Percentiles rank a stretch among this genome's conserved stretches.
These are phyloP conservation scores for Schizothecium vesticola DNA, from an alignment of 495 filamentous ascomycete genomes.

Conservation along the genomic window DNA sequence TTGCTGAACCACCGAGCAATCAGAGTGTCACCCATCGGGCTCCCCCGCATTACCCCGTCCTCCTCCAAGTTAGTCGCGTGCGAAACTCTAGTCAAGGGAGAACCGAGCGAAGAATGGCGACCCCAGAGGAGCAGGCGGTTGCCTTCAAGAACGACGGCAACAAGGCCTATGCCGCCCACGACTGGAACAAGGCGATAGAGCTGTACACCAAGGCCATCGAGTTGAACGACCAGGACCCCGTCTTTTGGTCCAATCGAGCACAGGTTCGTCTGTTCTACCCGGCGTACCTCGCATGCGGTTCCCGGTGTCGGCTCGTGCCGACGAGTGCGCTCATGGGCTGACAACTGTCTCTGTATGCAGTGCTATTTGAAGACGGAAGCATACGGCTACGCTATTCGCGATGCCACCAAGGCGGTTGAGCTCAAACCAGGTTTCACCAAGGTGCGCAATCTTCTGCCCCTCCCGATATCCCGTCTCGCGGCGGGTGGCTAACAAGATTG, in stretches of 20 bases:
- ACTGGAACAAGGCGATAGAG: slow-evolving; percentile 81
- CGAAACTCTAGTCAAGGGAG: background rate
- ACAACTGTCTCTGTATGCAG: slow-evolving; percentile 37
- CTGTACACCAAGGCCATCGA: slow-evolving; percentile 90
- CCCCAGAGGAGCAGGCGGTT: slow-evolving; percentile 54
- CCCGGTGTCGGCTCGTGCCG: background rate
- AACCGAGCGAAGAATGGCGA: slow-evolving; percentile 23
- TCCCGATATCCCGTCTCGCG: background rate
- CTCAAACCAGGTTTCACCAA: slow-evolving; percentile 83
- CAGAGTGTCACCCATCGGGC: background rate
- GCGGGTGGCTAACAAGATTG: slow-evolving; percentile 4
- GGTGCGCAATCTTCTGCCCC: slow-evolving; percentile 39
- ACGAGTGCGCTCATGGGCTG: slow-evolving; percentile 45
- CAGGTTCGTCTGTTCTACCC: slow-evolving; percentile 52
- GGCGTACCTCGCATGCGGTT: slow-evolving; percentile 20
- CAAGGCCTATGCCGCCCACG: slow-evolving; percentile 78
- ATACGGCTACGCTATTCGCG: slow-evolving; percentile 84
- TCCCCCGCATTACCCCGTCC: background rate
- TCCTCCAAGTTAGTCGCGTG: background rate
- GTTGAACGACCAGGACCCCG: slow-evolving; percentile 72
- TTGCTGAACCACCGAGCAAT: background rate
- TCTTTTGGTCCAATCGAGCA: slow-evolving; percentile 89
- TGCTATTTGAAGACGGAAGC: slow-evolving; percentile 93
- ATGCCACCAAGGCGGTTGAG: slow-evolving; percentile 92
- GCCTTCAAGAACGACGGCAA: slow-evolving; percentile 92